Percentiles rank a stretch among this genome's conserved stretches.
Conservation (phyloP, 2,329 filamentous ascomycete species). For the Basipetospora sp. region DNA sequence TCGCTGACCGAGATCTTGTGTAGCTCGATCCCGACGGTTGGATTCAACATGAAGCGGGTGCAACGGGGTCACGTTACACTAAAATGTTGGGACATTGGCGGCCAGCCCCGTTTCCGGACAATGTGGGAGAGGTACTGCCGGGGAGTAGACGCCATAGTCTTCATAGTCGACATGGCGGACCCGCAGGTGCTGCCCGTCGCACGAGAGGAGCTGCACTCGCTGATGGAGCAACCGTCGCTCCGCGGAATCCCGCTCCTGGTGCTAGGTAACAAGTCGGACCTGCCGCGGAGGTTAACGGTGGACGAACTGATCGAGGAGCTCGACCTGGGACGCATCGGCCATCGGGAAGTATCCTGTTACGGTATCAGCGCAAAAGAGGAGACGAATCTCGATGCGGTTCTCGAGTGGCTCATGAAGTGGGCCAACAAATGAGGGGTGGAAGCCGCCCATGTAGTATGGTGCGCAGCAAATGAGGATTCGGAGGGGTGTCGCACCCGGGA, state of each 20-base stretch:
- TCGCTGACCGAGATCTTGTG: slow-evolving; percentile 14
- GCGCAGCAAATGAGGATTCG: no score
- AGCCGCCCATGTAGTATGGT: no score
- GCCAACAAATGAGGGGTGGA: slow-evolving; percentile 41
- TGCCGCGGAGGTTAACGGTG: slow-evolving; percentile 77
- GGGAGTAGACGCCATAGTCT: slow-evolving; percentile 93
- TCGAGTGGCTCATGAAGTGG: slow-evolving; percentile 90
- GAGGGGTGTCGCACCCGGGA: no score
- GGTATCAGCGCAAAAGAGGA: slow-evolving; percentile 98
- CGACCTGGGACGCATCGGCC: slow-evolving; percentile 74
- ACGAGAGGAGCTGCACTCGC: slow-evolving; percentile 77
- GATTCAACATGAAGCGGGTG: slow-evolving; percentile 97
- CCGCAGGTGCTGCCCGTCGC: slow-evolving; percentile 65
- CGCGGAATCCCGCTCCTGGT: slow-evolving; percentile 86
- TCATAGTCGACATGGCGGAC: slow-evolving; percentile 95
- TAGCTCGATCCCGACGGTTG: slow-evolving; percentile 95
- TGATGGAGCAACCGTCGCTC: slow-evolving; percentile 72
- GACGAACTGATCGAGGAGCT: slow-evolving; percentile 91
- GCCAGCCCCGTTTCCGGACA: slow-evolving; percentile 86
- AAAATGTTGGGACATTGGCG: slow-evolving; percentile 97
- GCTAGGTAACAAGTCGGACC: slow-evolving; percentile 91
- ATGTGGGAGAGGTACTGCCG: slow-evolving; percentile 99
- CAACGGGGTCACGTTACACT: slow-evolving; percentile 96
- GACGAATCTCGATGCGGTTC: slow-evolving; percentile 90
- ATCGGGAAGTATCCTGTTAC: slow-evolving; percentile 94